Evolutionary conservation across 164 flowering plant genomes (phyloP).

Genomic region (Annona squamosa): DNA sequence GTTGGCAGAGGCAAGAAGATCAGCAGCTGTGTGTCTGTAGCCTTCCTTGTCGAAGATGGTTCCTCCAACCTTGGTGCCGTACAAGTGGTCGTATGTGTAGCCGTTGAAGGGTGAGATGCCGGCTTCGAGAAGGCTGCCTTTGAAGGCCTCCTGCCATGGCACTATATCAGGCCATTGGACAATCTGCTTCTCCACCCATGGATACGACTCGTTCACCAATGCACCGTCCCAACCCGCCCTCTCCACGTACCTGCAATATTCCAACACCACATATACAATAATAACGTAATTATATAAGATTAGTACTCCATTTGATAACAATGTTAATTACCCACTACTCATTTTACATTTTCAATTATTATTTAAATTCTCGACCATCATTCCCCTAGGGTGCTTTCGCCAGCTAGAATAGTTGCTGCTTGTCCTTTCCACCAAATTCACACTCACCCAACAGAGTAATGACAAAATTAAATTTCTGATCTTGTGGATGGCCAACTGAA

Average conservation of each 20-base stretch:
- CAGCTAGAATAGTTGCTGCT: no score
- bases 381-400: no score
- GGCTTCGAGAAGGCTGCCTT: slow-evolving; percentile 61
- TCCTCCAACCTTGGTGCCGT: slow-evolving; percentile 93
- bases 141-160: slow-evolving; percentile 69
- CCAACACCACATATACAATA: no score
- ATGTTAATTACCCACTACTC: no score
- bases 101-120: slow-evolving; percentile 86
- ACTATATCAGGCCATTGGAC: slow-evolving; percentile 50
- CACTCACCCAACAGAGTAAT: no score
- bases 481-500: no score
- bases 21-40: slow-evolving; percentile 79
- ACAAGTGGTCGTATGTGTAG: slow-evolving; percentile 72
- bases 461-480: no score
- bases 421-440: no score
- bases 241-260: slow-evolving; percentile 41
- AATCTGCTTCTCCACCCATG: slow-evolving; percentile 78
- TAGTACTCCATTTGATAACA: no score
- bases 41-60: slow-evolving; percentile 69
- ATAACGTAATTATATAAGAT: no score
- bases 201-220: slow-evolving; percentile 74
- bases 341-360: no score
- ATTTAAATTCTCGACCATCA: no score
- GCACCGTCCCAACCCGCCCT: slow-evolving; percentile 61
- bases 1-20: slow-evolving; percentile 57